Base-by-base conservation (phyloP, 2,329 filamentous ascomycete species). In the Lecanosticta acicola region DNA sequence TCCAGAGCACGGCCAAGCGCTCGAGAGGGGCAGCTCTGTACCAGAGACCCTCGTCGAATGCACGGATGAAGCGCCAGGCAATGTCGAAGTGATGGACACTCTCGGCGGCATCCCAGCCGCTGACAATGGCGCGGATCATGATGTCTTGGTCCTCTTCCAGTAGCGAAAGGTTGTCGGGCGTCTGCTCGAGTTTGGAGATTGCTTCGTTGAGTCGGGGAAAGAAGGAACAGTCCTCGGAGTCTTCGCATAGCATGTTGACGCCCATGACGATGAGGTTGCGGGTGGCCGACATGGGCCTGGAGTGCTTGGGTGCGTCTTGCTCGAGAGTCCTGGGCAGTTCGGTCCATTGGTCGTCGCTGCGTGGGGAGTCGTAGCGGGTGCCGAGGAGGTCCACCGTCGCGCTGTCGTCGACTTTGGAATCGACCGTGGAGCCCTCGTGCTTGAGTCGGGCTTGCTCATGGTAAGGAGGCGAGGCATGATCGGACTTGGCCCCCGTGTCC, bases 71-170 rank as follows among this genome's bases (percentile, higher is more conserved):
- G 4, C 53, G 49, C 53, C 53, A 56, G 18, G 49, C 53, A 26
- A 56, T 54, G 45, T 56, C 53, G 34, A 56, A 54, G 34, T 56
- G 53, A 32, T 56, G 53, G 10, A 56, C 40, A 17, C 51, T 46
- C 35, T 54, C 53, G 3, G 53, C 49, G 9, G 51, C 51, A 21
- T 56, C 53, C 53, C 53, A 54, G 34, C 53, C 53, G 9, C 39
- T 32, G 2, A 50, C 29, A 14, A 56, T 54, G 10, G 53, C 49
- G 10, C 53, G 48, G 20, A 50, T 50, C 14, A 56, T 39, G 33
- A 56, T 56, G 37, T 56, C 53, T 42, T 50, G 42, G 41, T 56
- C 53, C 36, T 50, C 51, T 18, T 48, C 42, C 3, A 41, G 32
- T 3, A 36, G 38, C 8, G 51, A 54, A 8, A 56, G 46, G 37